Percentiles rank a stretch among this genome's conserved stretches.
Evolutionary conservation across 164 flowering plant species (phyloP).

Genomic region (Nelumbo lutea): DNA sequence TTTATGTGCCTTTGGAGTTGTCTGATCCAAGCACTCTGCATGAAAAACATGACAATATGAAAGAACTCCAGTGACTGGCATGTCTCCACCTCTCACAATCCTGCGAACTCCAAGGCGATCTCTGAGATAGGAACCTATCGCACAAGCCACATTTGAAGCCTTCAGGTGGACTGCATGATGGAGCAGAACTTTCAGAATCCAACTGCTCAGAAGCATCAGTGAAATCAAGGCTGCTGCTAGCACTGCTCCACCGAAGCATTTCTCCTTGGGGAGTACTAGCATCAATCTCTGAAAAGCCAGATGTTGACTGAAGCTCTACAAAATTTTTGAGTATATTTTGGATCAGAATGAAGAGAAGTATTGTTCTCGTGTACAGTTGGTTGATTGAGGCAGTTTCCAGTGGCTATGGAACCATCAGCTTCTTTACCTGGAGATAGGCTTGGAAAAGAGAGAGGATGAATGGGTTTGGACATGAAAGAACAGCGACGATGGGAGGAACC

Average conservation of each 20-base stretch:
- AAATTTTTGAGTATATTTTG: conserved; percentile 11
- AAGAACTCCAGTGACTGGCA: conserved; percentile 89
- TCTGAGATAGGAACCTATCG: conserved; percentile 68
- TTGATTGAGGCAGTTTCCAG: conserved; percentile 8
- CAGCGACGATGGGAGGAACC: conserved; percentile 48
- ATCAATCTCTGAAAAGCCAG: conserved; percentile 34
- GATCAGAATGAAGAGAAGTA: conserved; percentile 3
- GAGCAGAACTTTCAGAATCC: conserved; percentile 34
- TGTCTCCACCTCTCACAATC: conserved; percentile 74
- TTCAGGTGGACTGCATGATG: conserved; percentile 32
- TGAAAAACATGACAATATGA: conserved; percentile 83
- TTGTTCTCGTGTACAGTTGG: conserved; percentile 4
- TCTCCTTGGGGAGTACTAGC: conserved; percentile 39
- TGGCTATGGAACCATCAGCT: conserved; percentile 18
- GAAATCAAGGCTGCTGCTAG: conserved; percentile 60
- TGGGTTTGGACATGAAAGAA: conserved; percentile 76
- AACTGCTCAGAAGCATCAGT: conserved; percentile 58
- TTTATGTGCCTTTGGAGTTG: conserved; percentile 56
- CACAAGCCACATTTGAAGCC: conserved; percentile 64
- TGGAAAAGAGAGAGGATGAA: conserved; percentile 64
- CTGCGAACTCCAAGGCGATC: conserved; percentile 82
- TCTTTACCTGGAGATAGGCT: conserved; percentile 31
- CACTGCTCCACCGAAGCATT: conserved; percentile 47
- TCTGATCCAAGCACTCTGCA: conserved; percentile 89
- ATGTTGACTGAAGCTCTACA: conserved; percentile 3